Base-by-base conservation (phyloP, 768 basidiomycete genomes). In the Calocybe gangraenosa region DNA sequence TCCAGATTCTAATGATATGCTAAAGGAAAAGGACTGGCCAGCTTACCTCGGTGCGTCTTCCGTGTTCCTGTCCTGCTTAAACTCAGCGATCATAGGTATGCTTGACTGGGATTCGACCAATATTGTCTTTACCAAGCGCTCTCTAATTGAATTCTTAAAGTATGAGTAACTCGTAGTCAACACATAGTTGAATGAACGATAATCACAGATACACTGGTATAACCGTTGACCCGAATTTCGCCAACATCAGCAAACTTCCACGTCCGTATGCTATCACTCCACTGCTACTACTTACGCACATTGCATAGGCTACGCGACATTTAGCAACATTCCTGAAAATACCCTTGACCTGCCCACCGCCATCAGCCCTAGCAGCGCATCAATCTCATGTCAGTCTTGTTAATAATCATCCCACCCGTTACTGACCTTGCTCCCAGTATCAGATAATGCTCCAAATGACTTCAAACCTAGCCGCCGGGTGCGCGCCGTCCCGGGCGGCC, bases 41-140 rank as follows among this genome's bases (percentile, higher is more conserved):
- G 65, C 78, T 48, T 74, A 73, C 53, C 67, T 89, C 15, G 87
- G 87, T 82, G 40, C 20, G 70, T 58, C 8, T n/a, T 47, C n/a
- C 46, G 35, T 19, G 21, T 17, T 44, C 35, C 32, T 31, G 36
- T 32, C 17, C 41, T 9, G 35, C 35, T 34, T 14, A 36, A 9
- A 21, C 22, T 33, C n/a, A 37, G 39, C 37, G n/a, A 9, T 20
- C 15, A n/a, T 41, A 87, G 87, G 85, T 49, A 76, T 86, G 79
- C 68, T 90, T 51, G 87, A 90, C 63, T 89, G 87, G 87, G 87
- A 89, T 57, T 60, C 65, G 10, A 87, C 83, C 38, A 78, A 65
- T 48, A 86, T 90, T 50, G 79, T 90, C 21, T 89, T 90, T 59
- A 89, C 85, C 11, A 90, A 90, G 57, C 78, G 87, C 32, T 68